phyloP scores from a whole-genome alignment of 75 land plant genomes.

The Adiantum capillusveneris region DNA sequence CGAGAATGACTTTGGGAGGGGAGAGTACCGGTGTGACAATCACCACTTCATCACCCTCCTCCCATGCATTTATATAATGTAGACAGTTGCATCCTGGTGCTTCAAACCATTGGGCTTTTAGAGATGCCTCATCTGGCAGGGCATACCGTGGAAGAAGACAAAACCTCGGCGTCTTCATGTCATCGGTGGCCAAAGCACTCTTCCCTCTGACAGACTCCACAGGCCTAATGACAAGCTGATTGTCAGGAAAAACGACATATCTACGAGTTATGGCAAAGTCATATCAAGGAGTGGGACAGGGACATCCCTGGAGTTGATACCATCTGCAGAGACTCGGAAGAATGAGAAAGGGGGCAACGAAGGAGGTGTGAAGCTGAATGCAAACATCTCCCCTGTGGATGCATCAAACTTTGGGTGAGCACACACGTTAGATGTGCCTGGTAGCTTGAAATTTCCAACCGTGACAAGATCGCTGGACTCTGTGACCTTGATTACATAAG shows the following conservation, averaged over 20 bases:
- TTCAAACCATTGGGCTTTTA: slow-evolving; percentile 30
- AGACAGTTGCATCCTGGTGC: slow-evolving; percentile 53
- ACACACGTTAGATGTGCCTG: slow-evolving; percentile 38
- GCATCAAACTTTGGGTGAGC: slow-evolving; percentile 78
- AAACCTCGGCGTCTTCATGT: slow-evolving; percentile 43
- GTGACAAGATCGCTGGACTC: slow-evolving; percentile 56
- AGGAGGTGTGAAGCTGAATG: slow-evolving; percentile 28
- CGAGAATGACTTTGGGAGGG: slow-evolving; percentile 39
- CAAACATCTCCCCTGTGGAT: slow-evolving; percentile 44
- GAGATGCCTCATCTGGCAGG: no score
- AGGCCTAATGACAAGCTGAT: slow-evolving; percentile 40
- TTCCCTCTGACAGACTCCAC: slow-evolving; percentile 28
- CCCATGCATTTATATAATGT: slow-evolving; percentile 86
- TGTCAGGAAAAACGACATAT: slow-evolving; percentile 48
- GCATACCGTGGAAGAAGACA: slow-evolving; percentile 49
- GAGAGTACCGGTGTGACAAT: slow-evolving; percentile 48
- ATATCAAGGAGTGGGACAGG: slow-evolving; percentile 29
- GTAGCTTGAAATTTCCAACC: slow-evolving; percentile 38
- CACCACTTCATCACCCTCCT: slow-evolving; percentile 49
- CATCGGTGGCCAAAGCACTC: slow-evolving; percentile 33
- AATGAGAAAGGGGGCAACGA: slow-evolving; percentile 36
- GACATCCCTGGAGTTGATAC: slow-evolving; percentile 34
- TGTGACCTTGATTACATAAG: slow-evolving; percentile 22
- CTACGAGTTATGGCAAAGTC: slow-evolving; percentile 55
- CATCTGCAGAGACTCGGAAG: slow-evolving; percentile 42